phyloP scores from a whole-genome alignment of 2,329 filamentous ascomycete genomes.

The Clarireedia paspali region DNA sequence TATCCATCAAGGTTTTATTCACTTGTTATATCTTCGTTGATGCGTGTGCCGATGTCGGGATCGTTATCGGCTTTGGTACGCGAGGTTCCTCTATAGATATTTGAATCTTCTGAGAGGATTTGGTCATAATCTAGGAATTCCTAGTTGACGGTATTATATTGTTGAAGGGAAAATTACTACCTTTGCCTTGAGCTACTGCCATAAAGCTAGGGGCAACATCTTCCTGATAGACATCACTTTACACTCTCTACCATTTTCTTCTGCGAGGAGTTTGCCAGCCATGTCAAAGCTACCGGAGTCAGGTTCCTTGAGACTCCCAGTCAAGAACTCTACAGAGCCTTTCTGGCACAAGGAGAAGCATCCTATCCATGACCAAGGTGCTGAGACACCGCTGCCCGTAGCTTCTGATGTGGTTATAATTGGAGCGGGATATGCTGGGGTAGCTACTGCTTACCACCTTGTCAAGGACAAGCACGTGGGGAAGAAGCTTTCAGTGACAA shows the following conservation, averaged over 20 bases:
- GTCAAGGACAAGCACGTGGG: slow-evolving; percentile 31
- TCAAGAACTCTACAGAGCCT: not conserved
- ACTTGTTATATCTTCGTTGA: not conserved
- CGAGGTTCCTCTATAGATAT: too few relatives aligned
- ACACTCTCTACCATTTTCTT: too few relatives aligned
- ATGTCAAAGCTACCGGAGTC: not conserved
- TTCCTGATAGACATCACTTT: too few relatives aligned
- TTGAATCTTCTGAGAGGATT: too few relatives aligned
- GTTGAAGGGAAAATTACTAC: too few relatives aligned
- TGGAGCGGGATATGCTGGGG: slow-evolving; percentile 15
- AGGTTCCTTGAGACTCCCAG: not conserved
- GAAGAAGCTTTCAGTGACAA: slow-evolving; percentile 40
- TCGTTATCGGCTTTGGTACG: not conserved
- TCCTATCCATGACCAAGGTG: slow-evolving; percentile 8
- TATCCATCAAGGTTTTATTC: not conserved
- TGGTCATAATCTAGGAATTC: too few relatives aligned
- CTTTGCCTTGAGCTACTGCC: too few relatives aligned
- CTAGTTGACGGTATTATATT: too few relatives aligned
- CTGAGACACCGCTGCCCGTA: slow-evolving; percentile 7
- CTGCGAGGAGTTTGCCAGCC: not conserved
- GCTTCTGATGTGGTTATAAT: slow-evolving; percentile 16
- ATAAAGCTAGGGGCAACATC: too few relatives aligned
- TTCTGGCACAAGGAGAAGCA: slow-evolving; percentile 13
- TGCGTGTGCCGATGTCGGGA: not conserved
- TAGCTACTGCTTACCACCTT: slow-evolving; percentile 20